These are phyloP conservation scores for Penicillium mononematosum DNA, from an alignment of 495 filamentous ascomycete species.

Conservation along the genomic window DNA sequence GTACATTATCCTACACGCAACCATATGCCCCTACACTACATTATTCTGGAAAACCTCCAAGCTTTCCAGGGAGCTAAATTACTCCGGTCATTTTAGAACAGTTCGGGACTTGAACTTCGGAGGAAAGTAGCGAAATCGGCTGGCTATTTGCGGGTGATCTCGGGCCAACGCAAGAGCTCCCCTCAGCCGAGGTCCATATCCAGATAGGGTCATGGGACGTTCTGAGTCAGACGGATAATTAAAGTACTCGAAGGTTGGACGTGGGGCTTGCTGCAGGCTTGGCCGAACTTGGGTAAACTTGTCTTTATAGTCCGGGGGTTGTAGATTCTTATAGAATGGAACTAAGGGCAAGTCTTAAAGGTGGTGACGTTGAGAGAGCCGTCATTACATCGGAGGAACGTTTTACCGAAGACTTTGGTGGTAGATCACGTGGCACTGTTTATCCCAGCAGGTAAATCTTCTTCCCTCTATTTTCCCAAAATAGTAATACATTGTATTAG, in stretches of 20 bases:
- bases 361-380: not conserved
- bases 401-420: constrained; percentile 16
- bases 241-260: constrained; percentile 1
- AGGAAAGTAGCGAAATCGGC: constrained; percentile 18
- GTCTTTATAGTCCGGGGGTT: not conserved
- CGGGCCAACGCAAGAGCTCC: constrained; percentile 27
- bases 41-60: not conserved
- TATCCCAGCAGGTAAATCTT: no score
- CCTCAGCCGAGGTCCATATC: constrained; percentile 35
- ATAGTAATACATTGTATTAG: no score
- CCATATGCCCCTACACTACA: not conserved
- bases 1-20: not conserved
- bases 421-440: no score
- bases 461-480: no score
- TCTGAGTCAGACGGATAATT: constrained; percentile 15
- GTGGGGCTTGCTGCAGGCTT: not conserved
- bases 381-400: constrained; percentile 21
- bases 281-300: not conserved
- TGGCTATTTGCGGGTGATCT: constrained; percentile 26
- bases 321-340: not conserved
- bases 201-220: constrained; percentile 10
- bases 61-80: constrained; percentile 7
- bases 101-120: constrained; percentile 6
- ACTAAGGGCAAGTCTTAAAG: not conserved
- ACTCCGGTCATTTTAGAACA: constrained; percentile 14